Percentiles rank a stretch among this genome's conserved stretches.
Evolutionary conservation across 768 basidiomycete genomes (phyloP).

Genomic region (Trametes coccinea): DNA sequence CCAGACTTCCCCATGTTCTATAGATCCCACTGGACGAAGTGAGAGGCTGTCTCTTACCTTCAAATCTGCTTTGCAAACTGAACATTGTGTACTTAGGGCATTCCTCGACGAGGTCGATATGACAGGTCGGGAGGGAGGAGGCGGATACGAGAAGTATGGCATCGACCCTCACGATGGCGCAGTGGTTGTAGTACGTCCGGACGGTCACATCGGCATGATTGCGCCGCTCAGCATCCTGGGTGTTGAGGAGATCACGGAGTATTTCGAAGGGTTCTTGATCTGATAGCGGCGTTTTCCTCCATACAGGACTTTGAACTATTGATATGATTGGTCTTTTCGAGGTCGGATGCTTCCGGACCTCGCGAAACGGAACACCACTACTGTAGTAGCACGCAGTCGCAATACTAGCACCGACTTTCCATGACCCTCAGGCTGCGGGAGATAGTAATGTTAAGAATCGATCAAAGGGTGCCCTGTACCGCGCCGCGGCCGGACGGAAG

Average conservation of each 20-base stretch:
- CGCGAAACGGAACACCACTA: too few species aligned
- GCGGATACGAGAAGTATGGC: constrained; percentile 57
- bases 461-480: too few species aligned
- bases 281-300: background rate
- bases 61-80: background rate
- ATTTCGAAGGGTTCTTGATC: constrained; percentile 48
- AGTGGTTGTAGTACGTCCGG: constrained; percentile 57
- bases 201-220: constrained; percentile 63
- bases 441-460: too few species aligned
- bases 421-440: too few species aligned
- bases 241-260: constrained; percentile 38
- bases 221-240: constrained; percentile 43
- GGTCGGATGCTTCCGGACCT: too few species aligned
- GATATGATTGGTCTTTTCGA: too few species aligned
- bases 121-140: constrained; percentile 47
- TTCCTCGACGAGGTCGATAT: constrained; percentile 57
- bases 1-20: constrained; percentile 45
- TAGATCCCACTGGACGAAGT: constrained; percentile 62
- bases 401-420: too few species aligned
- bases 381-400: too few species aligned
- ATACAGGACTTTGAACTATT: too few species aligned
- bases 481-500: too few species aligned
- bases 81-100: constrained; percentile 41
- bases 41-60: constrained; percentile 10
- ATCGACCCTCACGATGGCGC: constrained; percentile 44